phyloP scores from a whole-genome alignment of 495 filamentous ascomycete species.

The Penicillium flavigenum region DNA sequence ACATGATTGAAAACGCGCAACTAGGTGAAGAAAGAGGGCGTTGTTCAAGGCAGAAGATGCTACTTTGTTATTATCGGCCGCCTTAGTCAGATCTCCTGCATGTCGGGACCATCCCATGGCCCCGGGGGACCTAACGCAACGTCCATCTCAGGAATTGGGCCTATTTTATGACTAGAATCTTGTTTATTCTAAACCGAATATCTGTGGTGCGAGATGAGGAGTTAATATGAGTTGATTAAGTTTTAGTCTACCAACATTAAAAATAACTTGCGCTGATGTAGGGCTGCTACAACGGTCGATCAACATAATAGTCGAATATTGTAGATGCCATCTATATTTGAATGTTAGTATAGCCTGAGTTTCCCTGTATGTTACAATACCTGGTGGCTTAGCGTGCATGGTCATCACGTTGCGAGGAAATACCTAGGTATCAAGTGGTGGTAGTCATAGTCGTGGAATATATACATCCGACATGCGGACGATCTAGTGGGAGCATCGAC shows the following conservation, averaged over 20 bases:
- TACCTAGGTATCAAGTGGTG: neutral
- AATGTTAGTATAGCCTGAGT: neutral
- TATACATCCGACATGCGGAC: neutral
- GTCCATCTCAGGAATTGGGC: neutral
- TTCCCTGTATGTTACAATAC: neutral
- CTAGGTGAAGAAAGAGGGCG: conserved; percentile 19
- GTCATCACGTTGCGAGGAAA: neutral
- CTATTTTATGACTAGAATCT: neutral
- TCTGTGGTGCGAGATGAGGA: neutral
- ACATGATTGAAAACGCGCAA: conserved; percentile 37
- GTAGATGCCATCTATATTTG: neutral
- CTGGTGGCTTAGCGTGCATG: neutral
- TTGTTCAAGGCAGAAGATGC: conserved; percentile 20
- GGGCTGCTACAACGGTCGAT: neutral
- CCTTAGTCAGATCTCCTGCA: conserved; percentile 31
- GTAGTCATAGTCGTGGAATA: neutral
- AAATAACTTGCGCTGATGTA: neutral
- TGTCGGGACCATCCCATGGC: neutral
- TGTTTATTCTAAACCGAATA: neutral
- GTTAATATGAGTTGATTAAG: neutral
- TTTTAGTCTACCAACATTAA: neutral
- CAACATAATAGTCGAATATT: neutral
- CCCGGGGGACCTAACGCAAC: neutral
- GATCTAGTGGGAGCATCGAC: neutral
- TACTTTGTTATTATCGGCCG: conserved; percentile 33